Percentiles rank a stretch among this genome's conserved stretches.
Evolutionary conservation across 2,329 filamentous ascomycete species (phyloP).

Genomic region (Fusarium sarcochroum): DNA sequence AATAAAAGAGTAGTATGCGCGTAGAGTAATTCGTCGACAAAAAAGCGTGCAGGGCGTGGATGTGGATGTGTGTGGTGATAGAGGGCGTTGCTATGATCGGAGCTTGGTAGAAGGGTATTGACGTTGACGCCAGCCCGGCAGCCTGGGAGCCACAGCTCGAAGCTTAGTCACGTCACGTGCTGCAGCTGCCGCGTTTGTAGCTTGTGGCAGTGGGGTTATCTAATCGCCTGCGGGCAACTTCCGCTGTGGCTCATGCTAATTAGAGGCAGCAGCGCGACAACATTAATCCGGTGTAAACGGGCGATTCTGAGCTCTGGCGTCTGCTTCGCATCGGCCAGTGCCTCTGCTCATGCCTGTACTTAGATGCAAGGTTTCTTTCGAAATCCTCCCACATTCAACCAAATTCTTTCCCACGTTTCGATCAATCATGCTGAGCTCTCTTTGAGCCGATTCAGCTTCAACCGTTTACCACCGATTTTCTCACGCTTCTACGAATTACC

Average conservation of each 20-base stretch:
- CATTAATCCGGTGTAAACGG: conserved; percentile 50
- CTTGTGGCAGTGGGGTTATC: conserved; percentile 23
- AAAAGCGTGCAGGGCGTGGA: conserved; percentile 13
- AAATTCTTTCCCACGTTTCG: conserved; percentile 17
- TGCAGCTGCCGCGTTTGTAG: not conserved
- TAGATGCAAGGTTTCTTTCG: conserved; percentile 40
- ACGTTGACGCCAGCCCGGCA: conserved; percentile 55
- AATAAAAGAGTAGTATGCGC: conserved; percentile 1
- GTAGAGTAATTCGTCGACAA: not conserved
- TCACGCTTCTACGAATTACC: conserved; percentile 1
- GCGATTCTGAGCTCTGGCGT: conserved; percentile 33
- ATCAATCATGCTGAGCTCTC: conserved; percentile 43
- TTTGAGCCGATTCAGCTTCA: conserved; percentile 35
- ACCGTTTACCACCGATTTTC: conserved; percentile 5
- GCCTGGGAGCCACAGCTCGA: conserved; percentile 50
- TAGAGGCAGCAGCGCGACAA: conserved; percentile 45
- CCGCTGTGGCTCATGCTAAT: conserved; percentile 23
- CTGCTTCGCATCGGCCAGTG: conserved; percentile 37
- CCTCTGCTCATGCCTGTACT: conserved; percentile 38
- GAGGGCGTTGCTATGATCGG: conserved; percentile 39
- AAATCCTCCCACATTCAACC: conserved; percentile 24
- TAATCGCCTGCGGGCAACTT: conserved; percentile 15
- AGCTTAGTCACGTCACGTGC: conserved; percentile 52
- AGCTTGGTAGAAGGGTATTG: conserved; percentile 47
- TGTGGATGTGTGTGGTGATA: conserved; percentile 33